Evolutionary conservation across 306 rosid genomes (phyloP).

Genomic region (Ormosia emarginata): DNA sequence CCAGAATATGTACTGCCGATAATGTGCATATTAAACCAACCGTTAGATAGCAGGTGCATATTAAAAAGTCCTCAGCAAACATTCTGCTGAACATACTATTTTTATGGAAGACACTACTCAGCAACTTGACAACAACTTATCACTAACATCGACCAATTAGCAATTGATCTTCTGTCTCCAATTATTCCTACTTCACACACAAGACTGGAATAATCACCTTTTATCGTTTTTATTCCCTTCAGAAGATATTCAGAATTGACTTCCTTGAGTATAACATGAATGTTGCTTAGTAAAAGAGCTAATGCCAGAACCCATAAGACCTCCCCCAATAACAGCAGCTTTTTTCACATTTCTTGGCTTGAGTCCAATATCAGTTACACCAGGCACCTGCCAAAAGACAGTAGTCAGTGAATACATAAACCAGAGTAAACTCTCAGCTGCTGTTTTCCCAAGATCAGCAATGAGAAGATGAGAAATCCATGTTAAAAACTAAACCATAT

Average conservation of each 20-base stretch:
- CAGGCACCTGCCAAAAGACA: conserved; percentile 67
- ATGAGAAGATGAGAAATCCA: conserved; percentile 10
- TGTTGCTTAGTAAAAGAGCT: conserved; percentile 69
- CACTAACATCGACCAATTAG: background rate
- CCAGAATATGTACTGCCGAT: background rate
- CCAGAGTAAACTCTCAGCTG: background rate
- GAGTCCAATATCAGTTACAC: conserved; percentile 84
- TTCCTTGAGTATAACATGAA: conserved; percentile 82
- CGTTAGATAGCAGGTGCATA: background rate
- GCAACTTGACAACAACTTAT: background rate
- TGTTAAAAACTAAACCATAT: conserved; percentile 8
- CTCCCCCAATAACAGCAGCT: conserved; percentile 94
- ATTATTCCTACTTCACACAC: background rate
- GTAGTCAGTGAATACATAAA: background rate
- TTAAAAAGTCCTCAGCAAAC: background rate
- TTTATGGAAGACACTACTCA: background rate
- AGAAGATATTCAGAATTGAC: conserved; percentile 75
- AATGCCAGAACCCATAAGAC: conserved; percentile 99
- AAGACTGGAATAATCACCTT: conserved; percentile 53
- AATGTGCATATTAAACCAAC: background rate
- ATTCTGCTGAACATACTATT: background rate
- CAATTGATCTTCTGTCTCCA: background rate
- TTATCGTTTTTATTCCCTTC: conserved; percentile 63
- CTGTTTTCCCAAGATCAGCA: conserved; percentile 6
- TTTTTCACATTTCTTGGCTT: conserved; percentile 85